phyloP scores from a whole-genome alignment of 148 eudicot species.

The Rhododendron mucronatum region DNA sequence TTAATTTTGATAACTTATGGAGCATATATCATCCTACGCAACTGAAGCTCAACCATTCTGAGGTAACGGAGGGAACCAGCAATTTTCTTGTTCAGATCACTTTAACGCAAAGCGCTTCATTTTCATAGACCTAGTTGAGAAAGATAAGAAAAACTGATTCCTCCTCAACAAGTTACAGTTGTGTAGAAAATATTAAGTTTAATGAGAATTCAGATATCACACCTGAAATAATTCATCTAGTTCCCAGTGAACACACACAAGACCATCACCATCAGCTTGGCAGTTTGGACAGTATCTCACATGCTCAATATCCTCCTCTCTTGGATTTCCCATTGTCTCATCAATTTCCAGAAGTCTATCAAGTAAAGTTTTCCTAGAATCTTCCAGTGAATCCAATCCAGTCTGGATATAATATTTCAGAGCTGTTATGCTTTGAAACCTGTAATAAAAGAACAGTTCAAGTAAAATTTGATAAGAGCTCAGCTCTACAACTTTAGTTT shows the following conservation, averaged over 20 bases:
- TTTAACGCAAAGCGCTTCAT: too few relatives aligned
- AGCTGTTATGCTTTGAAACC: slow-evolving; percentile 60
- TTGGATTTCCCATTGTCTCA: slow-evolving; percentile 71
- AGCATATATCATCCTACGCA: too few relatives aligned
- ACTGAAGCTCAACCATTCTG: too few relatives aligned
- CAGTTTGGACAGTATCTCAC: slow-evolving; percentile 84
- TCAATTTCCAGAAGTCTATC: slow-evolving; percentile 70
- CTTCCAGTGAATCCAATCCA: slow-evolving; percentile 69
- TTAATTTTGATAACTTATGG: too few relatives aligned
- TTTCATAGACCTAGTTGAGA: slow-evolving; percentile 61
- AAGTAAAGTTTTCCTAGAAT: slow-evolving; percentile 53
- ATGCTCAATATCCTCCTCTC: slow-evolving; percentile 68
- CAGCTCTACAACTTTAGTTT: background rate
- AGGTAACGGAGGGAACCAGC: too few relatives aligned
- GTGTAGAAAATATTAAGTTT: background rate
- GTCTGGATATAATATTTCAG: slow-evolving; percentile 70
- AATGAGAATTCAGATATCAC: slow-evolving; percentile 6
- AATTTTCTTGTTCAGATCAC: too few relatives aligned
- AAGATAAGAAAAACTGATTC: background rate
- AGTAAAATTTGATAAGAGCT: background rate
- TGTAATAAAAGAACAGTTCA: slow-evolving; percentile 20
- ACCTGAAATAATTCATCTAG: slow-evolving; percentile 87
- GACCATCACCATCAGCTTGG: slow-evolving; percentile 59
- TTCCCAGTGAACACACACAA: slow-evolving; percentile 80
- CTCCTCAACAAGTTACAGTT: background rate